Conservation (phyloP, 2,329 filamentous ascomycete genomes). For the Chrysoporthe cubensis region DNA sequence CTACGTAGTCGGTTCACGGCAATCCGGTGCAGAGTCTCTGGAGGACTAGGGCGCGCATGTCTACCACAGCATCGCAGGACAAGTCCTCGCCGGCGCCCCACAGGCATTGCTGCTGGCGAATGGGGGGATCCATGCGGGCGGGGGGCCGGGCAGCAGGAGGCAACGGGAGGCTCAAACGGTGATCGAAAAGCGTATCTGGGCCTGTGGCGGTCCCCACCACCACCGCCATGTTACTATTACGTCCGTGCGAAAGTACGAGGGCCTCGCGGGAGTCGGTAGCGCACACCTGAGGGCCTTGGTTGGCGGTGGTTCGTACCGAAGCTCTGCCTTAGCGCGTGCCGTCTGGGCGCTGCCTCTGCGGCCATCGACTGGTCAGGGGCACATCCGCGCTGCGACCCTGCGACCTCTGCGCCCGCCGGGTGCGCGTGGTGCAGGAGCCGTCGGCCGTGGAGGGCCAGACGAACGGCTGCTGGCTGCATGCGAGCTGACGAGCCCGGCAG, state of each 20-base stretch:
- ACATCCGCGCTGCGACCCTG: neutral
- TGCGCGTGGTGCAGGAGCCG: constrained; percentile 6
- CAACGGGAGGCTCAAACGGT: too few relatives aligned
- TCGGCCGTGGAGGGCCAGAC: neutral
- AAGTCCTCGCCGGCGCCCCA: too few relatives aligned
- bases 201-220: neutral
- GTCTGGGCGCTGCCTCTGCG: neutral
- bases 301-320: constrained; percentile 2
- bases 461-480: neutral
- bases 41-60: too few relatives aligned
- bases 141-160: too few relatives aligned
- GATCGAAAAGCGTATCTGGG: too few relatives aligned
- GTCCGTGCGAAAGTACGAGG: neutral
- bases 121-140: too few relatives aligned
- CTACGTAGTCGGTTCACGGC: neutral
- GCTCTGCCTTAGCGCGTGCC: neutral
- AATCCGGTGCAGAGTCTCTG: too few relatives aligned
- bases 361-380: neutral
- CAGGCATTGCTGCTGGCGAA: too few relatives aligned
- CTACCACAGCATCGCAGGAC: too few relatives aligned
- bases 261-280: neutral
- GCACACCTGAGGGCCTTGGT: neutral
- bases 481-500: neutral
- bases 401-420: neutral
- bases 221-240: neutral